A percentile compares a stretch with the other conserved stretches of the same genome.
Evolutionary conservation across 345 rosid genomes (phyloP).

Genomic region (Eucalyptus erythrocorys): DNA sequence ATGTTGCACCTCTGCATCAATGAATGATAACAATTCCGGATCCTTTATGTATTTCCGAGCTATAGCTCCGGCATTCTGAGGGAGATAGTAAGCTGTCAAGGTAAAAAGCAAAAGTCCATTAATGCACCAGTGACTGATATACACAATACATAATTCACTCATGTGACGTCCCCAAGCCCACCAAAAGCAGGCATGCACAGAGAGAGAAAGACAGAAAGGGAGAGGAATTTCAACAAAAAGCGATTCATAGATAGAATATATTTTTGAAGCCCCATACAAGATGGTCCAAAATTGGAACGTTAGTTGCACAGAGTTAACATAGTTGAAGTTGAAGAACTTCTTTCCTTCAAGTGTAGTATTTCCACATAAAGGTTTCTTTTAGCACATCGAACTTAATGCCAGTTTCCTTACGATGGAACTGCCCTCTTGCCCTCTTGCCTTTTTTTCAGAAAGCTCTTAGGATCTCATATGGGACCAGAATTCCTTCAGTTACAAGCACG

Average conservation of each 20-base stretch:
- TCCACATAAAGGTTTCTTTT: not conserved
- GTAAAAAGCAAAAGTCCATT: not conserved
- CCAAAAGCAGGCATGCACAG: not conserved
- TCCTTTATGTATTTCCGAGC: slow-evolving; percentile 88
- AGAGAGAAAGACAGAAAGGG: not conserved
- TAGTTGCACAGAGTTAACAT: not conserved
- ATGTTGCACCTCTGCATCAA: slow-evolving; percentile 79
- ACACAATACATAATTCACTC: not conserved
- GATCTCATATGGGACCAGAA: not conserved
- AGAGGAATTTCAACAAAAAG: not conserved
- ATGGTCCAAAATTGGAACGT: not conserved
- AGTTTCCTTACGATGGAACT: not conserved
- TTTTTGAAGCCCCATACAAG: not conserved
- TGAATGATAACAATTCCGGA: slow-evolving; percentile 73
- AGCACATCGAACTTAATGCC: not conserved
- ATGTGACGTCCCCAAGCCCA: not conserved
- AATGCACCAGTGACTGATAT: not conserved
- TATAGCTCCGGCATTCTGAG: slow-evolving; percentile 86
- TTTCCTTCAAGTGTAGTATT: not conserved
- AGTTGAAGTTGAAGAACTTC: not conserved
- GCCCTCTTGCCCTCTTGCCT: not conserved
- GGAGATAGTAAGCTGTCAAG: slow-evolving; percentile 67
- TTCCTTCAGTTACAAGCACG: not conserved
- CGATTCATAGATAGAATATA: not conserved
- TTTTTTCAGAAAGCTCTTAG: not conserved